Evolutionary conservation across 2,329 filamentous ascomycete species (phyloP).

Genomic region (Paecilomyces dactylethromorphus): DNA sequence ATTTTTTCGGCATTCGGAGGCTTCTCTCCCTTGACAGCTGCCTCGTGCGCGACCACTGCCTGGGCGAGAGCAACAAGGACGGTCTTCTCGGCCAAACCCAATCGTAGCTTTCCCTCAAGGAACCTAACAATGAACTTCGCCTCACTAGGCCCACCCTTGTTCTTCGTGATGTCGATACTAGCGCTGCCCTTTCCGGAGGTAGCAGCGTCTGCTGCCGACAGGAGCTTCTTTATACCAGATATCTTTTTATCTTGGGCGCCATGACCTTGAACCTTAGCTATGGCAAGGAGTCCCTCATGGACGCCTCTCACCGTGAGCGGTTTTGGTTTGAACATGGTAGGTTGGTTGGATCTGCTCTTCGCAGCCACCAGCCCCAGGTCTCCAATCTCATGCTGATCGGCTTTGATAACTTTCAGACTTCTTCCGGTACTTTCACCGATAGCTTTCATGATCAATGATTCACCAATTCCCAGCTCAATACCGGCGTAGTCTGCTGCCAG

Average conservation of each 20-base stretch:
- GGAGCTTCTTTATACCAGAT: conserved; percentile 87
- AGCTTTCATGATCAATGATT: conserved; percentile 97
- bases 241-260: conserved; percentile 89
- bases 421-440: conserved; percentile 92
- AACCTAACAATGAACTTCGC: conserved; percentile 92
- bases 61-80: conserved; percentile 86
- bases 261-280: conserved; percentile 79
- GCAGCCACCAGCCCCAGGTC: conserved; percentile 91
- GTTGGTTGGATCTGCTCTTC: conserved; percentile 90
- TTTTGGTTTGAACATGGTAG: conserved; percentile 98
- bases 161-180: conserved; percentile 72
- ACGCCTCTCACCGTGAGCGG: conserved; percentile 79
- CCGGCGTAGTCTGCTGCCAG: conserved; percentile 93
- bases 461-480: conserved; percentile 95
- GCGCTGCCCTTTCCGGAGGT: conserved; percentile 59
- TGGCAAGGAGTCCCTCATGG: conserved; percentile 77
- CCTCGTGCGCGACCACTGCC: conserved; percentile 78
- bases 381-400: conserved; percentile 92
- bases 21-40: conserved; percentile 60
- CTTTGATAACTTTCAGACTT: conserved; percentile 82
- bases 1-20: conserved; percentile 68
- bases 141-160: conserved; percentile 91
- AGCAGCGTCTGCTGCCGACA: conserved; percentile 80
- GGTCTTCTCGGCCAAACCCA: conserved; percentile 87
- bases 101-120: conserved; percentile 84